Evolutionary conservation across 2,329 filamentous ascomycete genomes (phyloP), one percentile per base, ranked within the genome.

Genomic region (Cladophialophora exuberans): DNA sequence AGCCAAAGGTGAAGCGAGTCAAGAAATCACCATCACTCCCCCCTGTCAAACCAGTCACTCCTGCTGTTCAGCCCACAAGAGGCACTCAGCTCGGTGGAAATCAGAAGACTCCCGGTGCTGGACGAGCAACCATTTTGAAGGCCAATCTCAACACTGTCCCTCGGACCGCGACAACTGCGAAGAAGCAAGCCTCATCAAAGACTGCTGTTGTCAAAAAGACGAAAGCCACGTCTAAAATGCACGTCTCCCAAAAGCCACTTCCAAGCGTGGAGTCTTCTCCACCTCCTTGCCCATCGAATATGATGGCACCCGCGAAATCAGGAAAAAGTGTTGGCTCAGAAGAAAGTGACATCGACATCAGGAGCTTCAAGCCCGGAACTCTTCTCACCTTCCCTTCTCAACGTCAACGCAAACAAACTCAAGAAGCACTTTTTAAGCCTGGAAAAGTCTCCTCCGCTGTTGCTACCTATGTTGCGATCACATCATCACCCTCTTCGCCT

Each of bases 201-300:
- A 3, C 11, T 28, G n/a, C 22, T 26, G 17, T 22, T 26, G 33
- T 30, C 22, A 1, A 33, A 15, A 26, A 54, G 33, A 35, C 10
- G 13, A 54, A 39, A 28, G 35, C 20, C 28, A 41, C 28, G 28
- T 46, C 38, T 13, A 33, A n/a, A 23, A 39, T 53, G 28, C 30
- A 43, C 18, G 17, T 35, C 11, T 38, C 28, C 6, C 48, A 57
- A 23, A 22, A 17, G 17, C 56, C 56, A 3, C 15, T 58, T 15
- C 52, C 56, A 36, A 58, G 56, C 35, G 52, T 59, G 25, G 56
- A 59, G 30, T 9, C 13, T 20, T 59, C 52, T 41, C 51, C 39
- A 26, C 35, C 52, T 23, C n/a, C 17, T 17, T 22, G 20, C n/a
- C 38, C 31, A n/a, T 28, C 39, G 20, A 33, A 10, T 17, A 13